Base-by-base conservation (phyloP, 306 rosid species). In the Vigna trinervia region DNA sequence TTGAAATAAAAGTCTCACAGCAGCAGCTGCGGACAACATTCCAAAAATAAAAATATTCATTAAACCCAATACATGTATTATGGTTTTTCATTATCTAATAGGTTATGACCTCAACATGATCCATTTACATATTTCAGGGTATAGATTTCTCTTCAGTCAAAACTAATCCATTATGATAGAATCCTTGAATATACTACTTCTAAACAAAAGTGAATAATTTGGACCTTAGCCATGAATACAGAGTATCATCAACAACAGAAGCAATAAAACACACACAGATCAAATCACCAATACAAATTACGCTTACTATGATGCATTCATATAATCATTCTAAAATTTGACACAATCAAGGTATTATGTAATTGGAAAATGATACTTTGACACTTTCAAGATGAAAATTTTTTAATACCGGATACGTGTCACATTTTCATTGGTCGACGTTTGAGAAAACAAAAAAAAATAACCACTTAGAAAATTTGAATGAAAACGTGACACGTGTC, bases 11-110 rank as follows among this genome's bases (percentile, higher is more conserved):
- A 15, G 48, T 83, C 56, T 88, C 56, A 95, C 58, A 69, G 88
- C 89, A 68, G 88, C 68, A 80, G 82, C 97, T 95, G 78, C 65
- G 85, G 60, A 53, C 69, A 77, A 83, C 74, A 62, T 69, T 70
- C 83, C 59, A 53, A 67, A 39, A 74, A 50, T 34, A 53, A 19
- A 20, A 3, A 60, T 17, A 52, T 38, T 67, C 60, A 75, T 73
- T 56, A 75, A 78, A 71, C 68, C 34, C 48, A 82, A 72, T 30
- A 67, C 60, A 62, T 65, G 52, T 11, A 79, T 10, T 38, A 53
- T 12, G 69, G 71, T 60, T 74, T 74, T 54, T 47, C 12, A 48
- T 68, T 73, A 54, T 54, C 56, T 32, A 74, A 38, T 45, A 52
- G 10, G 69, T 56, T 41, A 36, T 2, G 14, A 46, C 34, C 52